A percentile compares a stretch with the other conserved stretches of the same genome.
Evolutionary conservation across 352 stramenopile genomes (phyloP).

Genomic region (Phytopythium helicoides): DNA sequence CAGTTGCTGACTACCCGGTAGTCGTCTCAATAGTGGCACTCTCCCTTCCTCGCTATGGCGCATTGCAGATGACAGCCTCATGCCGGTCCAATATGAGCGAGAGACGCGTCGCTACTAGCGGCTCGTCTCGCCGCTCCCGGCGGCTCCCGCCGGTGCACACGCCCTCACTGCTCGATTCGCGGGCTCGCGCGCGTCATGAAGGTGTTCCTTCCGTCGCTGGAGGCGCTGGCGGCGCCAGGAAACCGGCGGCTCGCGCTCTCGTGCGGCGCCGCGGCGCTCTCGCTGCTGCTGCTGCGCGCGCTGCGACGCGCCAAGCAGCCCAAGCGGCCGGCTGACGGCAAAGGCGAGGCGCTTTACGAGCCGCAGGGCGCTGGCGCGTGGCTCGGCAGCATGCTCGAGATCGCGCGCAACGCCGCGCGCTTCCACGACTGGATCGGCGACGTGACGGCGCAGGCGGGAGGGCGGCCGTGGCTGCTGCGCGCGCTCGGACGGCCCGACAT

Average conservation of each 20-base stretch:
- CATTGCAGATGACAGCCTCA: neutral
- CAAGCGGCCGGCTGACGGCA: neutral
- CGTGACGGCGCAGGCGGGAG: slow-evolving; percentile 30
- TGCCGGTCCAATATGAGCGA: no score
- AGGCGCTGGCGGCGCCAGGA: neutral
- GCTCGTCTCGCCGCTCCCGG: neutral
- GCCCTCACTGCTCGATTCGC: neutral
- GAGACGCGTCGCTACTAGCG: neutral
- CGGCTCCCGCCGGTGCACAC: neutral
- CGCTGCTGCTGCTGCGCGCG: neutral
- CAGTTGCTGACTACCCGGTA: no score
- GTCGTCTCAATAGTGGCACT: no score
- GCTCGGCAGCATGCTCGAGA: slow-evolving; percentile 34
- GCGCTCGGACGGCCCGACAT: slow-evolving; percentile 31
- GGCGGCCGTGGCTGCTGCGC: slow-evolving; percentile 49
- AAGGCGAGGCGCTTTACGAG: slow-evolving; percentile 6
- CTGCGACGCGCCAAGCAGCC: neutral
- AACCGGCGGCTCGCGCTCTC: slow-evolving; percentile 2
- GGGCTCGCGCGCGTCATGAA: neutral
- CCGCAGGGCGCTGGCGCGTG: slow-evolving; percentile 13
- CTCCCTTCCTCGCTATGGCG: neutral
- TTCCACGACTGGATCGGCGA: slow-evolving; percentile 63
- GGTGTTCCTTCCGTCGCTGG: neutral
- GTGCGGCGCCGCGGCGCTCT: neutral
- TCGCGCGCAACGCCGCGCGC: slow-evolving; percentile 24